These are phyloP conservation scores for Amanita thiersii DNA, from an alignment of 768 basidiomycete genomes.

Conservation along the genomic window DNA sequence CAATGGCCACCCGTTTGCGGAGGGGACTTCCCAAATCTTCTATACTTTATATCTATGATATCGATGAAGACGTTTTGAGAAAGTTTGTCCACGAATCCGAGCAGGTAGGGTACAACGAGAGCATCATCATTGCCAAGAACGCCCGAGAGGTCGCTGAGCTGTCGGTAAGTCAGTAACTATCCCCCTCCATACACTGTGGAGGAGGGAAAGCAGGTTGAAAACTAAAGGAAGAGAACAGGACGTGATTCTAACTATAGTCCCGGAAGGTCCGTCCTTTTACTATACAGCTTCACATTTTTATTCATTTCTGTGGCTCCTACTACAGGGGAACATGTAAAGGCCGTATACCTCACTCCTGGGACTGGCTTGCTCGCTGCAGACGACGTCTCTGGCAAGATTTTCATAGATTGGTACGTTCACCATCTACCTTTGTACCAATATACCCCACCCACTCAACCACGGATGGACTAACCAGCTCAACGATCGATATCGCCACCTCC, in stretches of 20 bases:
- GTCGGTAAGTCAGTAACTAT: constrained; percentile 19
- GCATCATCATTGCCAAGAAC: constrained; percentile 15
- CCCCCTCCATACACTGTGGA: not conserved
- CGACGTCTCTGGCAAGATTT: constrained; percentile 27
- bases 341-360: constrained; percentile 26
- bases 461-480: constrained; percentile 22
- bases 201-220: no score
- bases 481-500: constrained; percentile 31
- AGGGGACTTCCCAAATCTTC: constrained; percentile 19
- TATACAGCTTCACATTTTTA: no score
- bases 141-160: constrained; percentile 27
- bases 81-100: constrained; percentile 6
- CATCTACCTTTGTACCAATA: not conserved
- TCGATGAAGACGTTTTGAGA: constrained; percentile 19
- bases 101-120: constrained; percentile 3
- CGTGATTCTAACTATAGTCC: no score
- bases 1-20: constrained; percentile 30
- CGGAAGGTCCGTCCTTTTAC: no score
- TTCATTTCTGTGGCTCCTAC: no score
- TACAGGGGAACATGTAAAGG: constrained; percentile 28
- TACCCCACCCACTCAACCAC: not conserved
- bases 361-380: constrained; percentile 25
- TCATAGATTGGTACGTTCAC: constrained; percentile 30
- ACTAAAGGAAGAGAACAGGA: no score
- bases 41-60: constrained; percentile 26